Percentiles rank a stretch among this genome's conserved stretches.
These are phyloP conservation scores for Cercospora sp. DNA, from an alignment of 2,329 filamentous ascomycete genomes.

Conservation along the genomic window DNA sequence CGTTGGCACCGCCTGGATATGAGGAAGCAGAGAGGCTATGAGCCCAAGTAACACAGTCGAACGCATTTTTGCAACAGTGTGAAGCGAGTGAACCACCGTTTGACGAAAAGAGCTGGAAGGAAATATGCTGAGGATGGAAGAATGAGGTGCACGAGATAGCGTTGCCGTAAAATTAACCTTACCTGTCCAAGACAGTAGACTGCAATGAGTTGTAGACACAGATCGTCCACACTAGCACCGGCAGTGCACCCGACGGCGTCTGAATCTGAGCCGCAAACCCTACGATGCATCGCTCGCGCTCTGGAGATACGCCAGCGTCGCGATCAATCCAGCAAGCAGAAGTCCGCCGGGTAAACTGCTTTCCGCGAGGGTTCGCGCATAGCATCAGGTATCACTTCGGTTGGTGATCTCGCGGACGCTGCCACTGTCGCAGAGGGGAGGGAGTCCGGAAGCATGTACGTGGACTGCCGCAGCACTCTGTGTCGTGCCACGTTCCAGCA, in stretches of 20 bases:
- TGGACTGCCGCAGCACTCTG: background rate
- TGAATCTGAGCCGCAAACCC: background rate
- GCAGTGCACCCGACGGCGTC: background rate
- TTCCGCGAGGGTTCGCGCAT: no score
- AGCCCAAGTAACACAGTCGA: constrained; percentile 7
- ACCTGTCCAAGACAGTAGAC: background rate
- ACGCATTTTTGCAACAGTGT: constrained; percentile 7
- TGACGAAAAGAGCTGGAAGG: background rate
- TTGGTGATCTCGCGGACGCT: background rate
- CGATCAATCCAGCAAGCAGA: background rate
- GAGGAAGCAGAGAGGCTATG: constrained; percentile 5
- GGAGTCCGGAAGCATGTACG: background rate
- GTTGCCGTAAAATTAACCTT: background rate
- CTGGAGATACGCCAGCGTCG: background rate
- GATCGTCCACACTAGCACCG: background rate
- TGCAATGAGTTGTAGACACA: background rate
- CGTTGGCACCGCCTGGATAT: constrained; percentile 13
- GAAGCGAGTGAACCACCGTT: background rate
- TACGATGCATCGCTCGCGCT: background rate
- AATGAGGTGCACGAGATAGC: background rate
- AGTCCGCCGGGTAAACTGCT: no score
- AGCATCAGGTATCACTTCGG: background rate
- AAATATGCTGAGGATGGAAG: no score
- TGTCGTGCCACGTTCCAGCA: background rate
- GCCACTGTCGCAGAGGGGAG: background rate